Evolutionary conservation across 1,139 yeast genomes (phyloP).

Genomic region (Hyphopichia burtonii): DNA sequence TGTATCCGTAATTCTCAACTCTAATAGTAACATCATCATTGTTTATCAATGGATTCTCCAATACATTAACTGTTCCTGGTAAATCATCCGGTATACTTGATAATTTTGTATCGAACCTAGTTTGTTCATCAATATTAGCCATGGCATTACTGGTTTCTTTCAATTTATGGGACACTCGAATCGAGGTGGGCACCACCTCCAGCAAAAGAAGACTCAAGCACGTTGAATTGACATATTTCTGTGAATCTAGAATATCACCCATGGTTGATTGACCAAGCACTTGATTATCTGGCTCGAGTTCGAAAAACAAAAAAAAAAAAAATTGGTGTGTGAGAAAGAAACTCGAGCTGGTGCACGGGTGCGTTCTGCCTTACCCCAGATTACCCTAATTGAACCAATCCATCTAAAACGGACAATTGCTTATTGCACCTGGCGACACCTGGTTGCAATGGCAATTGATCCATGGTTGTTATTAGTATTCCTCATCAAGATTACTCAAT

Average conservation of each 20-base stretch:
- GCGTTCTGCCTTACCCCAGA: too few relatives aligned
- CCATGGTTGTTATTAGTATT: too few relatives aligned
- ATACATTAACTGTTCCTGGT: constrained; percentile 44
- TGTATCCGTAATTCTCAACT: constrained; percentile 68
- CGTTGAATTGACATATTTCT: constrained; percentile 41
- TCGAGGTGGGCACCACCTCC: constrained; percentile 72
- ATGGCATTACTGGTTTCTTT: constrained; percentile 16
- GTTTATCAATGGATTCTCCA: constrained; percentile 32
- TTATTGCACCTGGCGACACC: too few relatives aligned
- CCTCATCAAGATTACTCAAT: too few relatives aligned
- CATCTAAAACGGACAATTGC: too few relatives aligned
- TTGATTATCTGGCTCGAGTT: too few relatives aligned
- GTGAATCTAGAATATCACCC: constrained; percentile 22
- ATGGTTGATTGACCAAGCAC: too few relatives aligned
- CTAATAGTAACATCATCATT: constrained; percentile 60
- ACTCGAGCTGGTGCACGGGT: too few relatives aligned
- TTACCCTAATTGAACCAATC: too few relatives aligned
- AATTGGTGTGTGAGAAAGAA: too few relatives aligned
- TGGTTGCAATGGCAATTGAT: too few relatives aligned
- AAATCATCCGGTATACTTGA: constrained; percentile 24
- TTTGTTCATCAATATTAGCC: constrained; percentile 1
- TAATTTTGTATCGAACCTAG: constrained; percentile 21
- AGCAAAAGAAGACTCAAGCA: constrained; percentile 63
- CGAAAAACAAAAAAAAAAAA: background rate
- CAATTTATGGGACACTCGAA: constrained; percentile 46